Evolutionary conservation across 2,329 filamentous ascomycete species (phyloP).

Genomic region (Knoxdaviesia proteae): DNA sequence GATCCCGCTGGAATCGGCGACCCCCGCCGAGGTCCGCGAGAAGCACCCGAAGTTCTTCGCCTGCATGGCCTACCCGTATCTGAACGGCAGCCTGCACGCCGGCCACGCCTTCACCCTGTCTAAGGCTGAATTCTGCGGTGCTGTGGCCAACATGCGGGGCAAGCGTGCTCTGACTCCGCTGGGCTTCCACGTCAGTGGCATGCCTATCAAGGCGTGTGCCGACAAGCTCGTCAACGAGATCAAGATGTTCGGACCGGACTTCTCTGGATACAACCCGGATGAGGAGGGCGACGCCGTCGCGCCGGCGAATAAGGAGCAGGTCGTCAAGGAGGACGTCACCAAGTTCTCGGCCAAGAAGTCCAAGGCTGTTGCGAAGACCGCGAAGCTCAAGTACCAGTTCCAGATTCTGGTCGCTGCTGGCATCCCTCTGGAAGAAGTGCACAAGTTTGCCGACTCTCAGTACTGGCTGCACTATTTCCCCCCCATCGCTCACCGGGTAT

Average conservation of each 20-base stretch:
- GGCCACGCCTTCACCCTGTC: conserved; percentile 82
- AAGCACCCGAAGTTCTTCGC: conserved; percentile 85
- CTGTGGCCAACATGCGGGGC: conserved; percentile 77
- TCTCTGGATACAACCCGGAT: conserved; percentile 54
- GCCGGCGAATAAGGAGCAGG: conserved; percentile 34
- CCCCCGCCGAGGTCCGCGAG: conserved; percentile 51
- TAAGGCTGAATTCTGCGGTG: conserved; percentile 83
- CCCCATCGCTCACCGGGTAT: conserved; percentile 12
- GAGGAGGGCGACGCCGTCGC: conserved; percentile 26
- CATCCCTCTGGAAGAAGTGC: conserved; percentile 71
- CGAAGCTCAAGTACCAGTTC: conserved; percentile 89
- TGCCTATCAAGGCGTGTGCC: conserved; percentile 94
- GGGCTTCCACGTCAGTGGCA: conserved; percentile 82
- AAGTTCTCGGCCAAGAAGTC: conserved; percentile 89
- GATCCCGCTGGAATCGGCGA: conserved; percentile 53
- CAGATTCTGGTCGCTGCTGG: conserved; percentile 88
- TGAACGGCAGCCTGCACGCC: conserved; percentile 70
- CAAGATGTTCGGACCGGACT: conserved; percentile 69
- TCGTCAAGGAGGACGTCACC: conserved; percentile 60
- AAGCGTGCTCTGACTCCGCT: conserved; percentile 74
- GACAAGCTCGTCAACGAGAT: conserved; percentile 89
- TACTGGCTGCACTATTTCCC: conserved; percentile 87
- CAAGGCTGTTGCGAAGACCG: conserved; percentile 74
- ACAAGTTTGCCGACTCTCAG: conserved; percentile 77
- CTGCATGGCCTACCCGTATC: conserved; percentile 19